Base-by-base conservation (phyloP, 805 yeast species). In the Yarrowia alimentaria region DNA sequence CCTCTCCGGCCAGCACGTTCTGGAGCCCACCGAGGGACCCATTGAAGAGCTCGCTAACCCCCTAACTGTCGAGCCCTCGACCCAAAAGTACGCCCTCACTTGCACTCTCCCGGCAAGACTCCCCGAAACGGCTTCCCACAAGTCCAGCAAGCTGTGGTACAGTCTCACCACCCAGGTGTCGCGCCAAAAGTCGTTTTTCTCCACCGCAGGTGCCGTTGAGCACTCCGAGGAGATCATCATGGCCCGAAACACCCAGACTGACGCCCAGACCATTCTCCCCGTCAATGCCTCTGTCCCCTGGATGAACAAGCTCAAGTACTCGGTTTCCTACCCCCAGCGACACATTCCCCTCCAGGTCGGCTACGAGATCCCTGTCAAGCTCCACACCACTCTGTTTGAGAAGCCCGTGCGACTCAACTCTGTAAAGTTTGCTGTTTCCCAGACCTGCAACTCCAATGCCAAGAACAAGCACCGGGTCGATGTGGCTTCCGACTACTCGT, bases 91-190 rank as follows among this genome's bases (percentile, higher is more conserved):
- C 29, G 8, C 35, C 8, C 34, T 43, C 16, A 20, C 21, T 24
- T 43, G 49, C 49, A 20, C 34, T 18, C 20, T 43, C 20, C 49
- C 49, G 4, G 49, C 49, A 4, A 20, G 37, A 21, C 14, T 31
- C 11, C 49, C 49, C 20, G 49, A 43, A 43, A 43, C 49, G 11
- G 49, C 49, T 14, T 31, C 28, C 17, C 49, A 43, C 29, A 31
- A 31, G 37, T 14, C 49, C 17, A 25, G 32, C 30, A 14, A 16
- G 17, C 37, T 43, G 22, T 43, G 49, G 49, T 43, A 43, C 22
- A 30, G 37, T 20, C 29, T 43, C 28, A 37, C 29, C 16, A 43
- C 49, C 37, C 29, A n/a, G 12, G 49, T 31, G 8, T 12, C 14
- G 5, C 34, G 34, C 6, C 19, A 14, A n/a, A 29, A 29, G 29